Conservation (phyloP, 2,329 filamentous ascomycete species). For the Immersiporthe knoxdaviesiana region DNA sequence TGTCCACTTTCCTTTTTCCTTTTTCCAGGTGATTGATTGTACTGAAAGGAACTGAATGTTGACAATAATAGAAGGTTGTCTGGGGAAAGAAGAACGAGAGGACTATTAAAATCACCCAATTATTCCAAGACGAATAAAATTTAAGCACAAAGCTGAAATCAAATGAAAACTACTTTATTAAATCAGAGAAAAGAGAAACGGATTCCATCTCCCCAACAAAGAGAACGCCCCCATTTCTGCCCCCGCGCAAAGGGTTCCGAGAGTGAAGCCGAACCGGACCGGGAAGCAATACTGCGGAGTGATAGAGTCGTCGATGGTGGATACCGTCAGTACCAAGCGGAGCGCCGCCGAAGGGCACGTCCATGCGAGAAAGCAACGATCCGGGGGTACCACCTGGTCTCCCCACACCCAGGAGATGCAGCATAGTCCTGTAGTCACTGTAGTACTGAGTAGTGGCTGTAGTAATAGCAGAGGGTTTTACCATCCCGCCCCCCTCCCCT, state of each 20-base stretch:
- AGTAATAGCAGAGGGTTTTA: too few relatives aligned
- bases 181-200: background rate
- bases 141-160: background rate
- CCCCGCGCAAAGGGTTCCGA: conserved; percentile 1
- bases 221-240: background rate
- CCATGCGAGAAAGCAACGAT: background rate
- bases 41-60: too few relatives aligned
- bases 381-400: background rate
- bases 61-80: too few relatives aligned
- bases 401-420: background rate
- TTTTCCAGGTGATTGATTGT: background rate
- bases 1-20: background rate
- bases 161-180: background rate
- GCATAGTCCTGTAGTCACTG: too few relatives aligned
- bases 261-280: conserved; percentile 25
- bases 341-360: background rate
- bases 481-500: background rate
- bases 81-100: too few relatives aligned
- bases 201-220: conserved; percentile 25
- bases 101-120: background rate
- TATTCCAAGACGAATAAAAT: background rate
- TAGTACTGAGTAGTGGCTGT: too few relatives aligned
- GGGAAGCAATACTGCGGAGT: conserved; percentile 24
- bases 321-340: background rate
- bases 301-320: conserved; percentile 25